A percentile compares a stretch with the other conserved stretches of the same genome.
These are phyloP conservation scores for Trypethelium eluteriae DNA, from an alignment of 495 filamentous ascomycete genomes.

Conservation along the genomic window DNA sequence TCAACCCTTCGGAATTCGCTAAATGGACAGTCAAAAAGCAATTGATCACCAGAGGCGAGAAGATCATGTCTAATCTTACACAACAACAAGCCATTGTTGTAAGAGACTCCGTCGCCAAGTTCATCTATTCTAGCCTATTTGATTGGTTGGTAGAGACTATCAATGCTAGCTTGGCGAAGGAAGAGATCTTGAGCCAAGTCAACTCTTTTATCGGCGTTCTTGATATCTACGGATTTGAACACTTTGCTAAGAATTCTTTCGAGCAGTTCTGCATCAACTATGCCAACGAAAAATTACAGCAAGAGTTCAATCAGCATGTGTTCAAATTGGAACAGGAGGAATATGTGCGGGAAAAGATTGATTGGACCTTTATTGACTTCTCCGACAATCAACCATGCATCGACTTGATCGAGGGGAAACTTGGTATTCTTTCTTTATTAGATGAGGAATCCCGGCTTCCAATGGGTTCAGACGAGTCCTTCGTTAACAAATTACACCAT, in stretches of 20 bases:
- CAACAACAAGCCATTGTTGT: slow-evolving; percentile 93
- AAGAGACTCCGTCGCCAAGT: slow-evolving; percentile 95
- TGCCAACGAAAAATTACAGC: slow-evolving; percentile 97
- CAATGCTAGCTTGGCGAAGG: slow-evolving; percentile 81
- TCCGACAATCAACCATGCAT: slow-evolving; percentile 99
- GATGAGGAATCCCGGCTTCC: slow-evolving; percentile 95
- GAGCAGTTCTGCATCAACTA: slow-evolving; percentile 99
- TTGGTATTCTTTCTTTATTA: slow-evolving; percentile 84
- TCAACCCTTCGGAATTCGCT: slow-evolving; percentile 79
- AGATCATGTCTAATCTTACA: slow-evolving; percentile 92
- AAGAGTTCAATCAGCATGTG: slow-evolving; percentile 99
- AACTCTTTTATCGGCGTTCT: slow-evolving; percentile 96
- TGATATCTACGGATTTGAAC: slow-evolving; percentile 99
- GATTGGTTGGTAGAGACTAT: slow-evolving; percentile 98
- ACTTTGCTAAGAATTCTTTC: slow-evolving; percentile 99
- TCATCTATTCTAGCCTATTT: slow-evolving; percentile 96
- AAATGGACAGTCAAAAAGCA: slow-evolving; percentile 99
- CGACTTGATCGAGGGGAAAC: slow-evolving; percentile 93
- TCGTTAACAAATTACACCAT: slow-evolving; percentile 94
- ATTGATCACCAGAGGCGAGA: slow-evolving; percentile 90
- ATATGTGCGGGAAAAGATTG: slow-evolving; percentile 92
- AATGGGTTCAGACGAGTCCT: slow-evolving; percentile 95
- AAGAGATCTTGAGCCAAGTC: slow-evolving; percentile 73
- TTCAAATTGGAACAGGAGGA: slow-evolving; percentile 99
- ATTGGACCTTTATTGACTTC: slow-evolving; percentile 99